Base-by-base conservation (phyloP, 805 yeast species). In the Hanseniaspora singularis region DNA sequence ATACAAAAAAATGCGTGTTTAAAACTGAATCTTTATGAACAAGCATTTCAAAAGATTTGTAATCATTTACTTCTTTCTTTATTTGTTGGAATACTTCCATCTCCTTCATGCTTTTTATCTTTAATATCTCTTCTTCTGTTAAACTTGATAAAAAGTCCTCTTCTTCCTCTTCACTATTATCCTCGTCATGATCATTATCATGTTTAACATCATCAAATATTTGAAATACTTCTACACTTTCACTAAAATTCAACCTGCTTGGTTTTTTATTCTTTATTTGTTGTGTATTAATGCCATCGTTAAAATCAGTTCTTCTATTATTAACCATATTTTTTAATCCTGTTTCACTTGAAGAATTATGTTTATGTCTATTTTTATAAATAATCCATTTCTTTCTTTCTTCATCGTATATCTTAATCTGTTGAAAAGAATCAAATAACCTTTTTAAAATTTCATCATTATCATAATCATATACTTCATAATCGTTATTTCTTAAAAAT, bases 51-150 rank as follows among this genome's bases (percentile, higher is more conserved):
- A 64, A 65, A 51, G 73, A 69, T 57, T 82, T 82, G 63, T 64
- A 81, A 22, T 67, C 64, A 55, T 82, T 82, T 54, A 82, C 60
- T 57, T 82, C 89, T 33, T 65, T 62, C 58, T 83, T 76, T 53
- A 82, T 76, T 43, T 53, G 50, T 1, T 53, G 51, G n/a, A 61
- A 48, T 28, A 51, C 55, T 9, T 52, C 49, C 33, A 48, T 36
- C 10, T 43, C 40, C 23, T 43, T 43, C 31, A 34, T 34, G 28
- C 19, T 43, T 19, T 36, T 34, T 10, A 43, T 6, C 14, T 36
- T 19, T 16, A 34, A 3, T 16, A 43, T 12, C 2, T 43, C 40
- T 2, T 43, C 47, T 30, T 43, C 47, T 3, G 40, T 19, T 40
- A 43, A 36, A 4, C 23, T 26, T 2, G n/a, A 26, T 3, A 41